Conservation (phyloP, 176 grass and related monocot species). For the Eragrostis curvula region DNA sequence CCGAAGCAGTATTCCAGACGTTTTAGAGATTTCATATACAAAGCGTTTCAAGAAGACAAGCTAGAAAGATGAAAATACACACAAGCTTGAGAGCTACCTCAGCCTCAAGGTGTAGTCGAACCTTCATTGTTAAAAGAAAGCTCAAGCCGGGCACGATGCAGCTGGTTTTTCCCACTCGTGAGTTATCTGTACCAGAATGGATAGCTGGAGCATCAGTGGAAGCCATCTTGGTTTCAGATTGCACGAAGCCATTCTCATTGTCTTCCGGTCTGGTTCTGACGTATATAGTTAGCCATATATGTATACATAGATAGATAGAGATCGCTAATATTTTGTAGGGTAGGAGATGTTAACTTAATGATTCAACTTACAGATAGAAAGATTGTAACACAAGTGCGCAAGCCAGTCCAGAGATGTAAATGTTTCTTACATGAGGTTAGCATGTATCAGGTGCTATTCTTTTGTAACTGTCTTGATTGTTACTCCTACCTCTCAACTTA, state of each 20-base stretch:
- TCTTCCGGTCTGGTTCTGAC: conserved; percentile 25
- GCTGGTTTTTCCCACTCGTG: conserved; percentile 8
- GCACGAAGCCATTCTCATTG: conserved; percentile 3
- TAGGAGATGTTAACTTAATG: conserved; percentile 62
- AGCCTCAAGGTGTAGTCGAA: conserved; percentile 24
- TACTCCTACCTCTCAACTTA: conserved; percentile 15
- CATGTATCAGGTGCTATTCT: conserved; percentile 43
- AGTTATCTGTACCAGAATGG: conserved; percentile 21
- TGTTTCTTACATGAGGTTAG: conserved; percentile 57
- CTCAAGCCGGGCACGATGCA: conserved; percentile 20
- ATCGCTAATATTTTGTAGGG: conserved; percentile 68
- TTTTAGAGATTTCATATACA: conserved; percentile 91
- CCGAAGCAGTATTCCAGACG: conserved; percentile 76
- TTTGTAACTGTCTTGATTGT: conserved; percentile 44
- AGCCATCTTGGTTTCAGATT: conserved; percentile 27
- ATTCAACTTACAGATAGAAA: conserved; percentile 62
- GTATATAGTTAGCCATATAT: conserved; percentile 64
- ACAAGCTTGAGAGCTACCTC: conserved; percentile 9
- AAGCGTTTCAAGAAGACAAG: conserved; percentile 71
- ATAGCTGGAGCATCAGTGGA: conserved; percentile 25
- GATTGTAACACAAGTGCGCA: conserved; percentile 52
- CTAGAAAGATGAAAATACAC: conserved; percentile 35
- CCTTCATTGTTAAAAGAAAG: conserved; percentile 34
- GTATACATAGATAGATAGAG: conserved; percentile 53
- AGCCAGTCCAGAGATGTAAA: conserved; percentile 61